Base-by-base conservation (phyloP, 176 grass and related monocot species). In the Luzula sylvatica region DNA sequence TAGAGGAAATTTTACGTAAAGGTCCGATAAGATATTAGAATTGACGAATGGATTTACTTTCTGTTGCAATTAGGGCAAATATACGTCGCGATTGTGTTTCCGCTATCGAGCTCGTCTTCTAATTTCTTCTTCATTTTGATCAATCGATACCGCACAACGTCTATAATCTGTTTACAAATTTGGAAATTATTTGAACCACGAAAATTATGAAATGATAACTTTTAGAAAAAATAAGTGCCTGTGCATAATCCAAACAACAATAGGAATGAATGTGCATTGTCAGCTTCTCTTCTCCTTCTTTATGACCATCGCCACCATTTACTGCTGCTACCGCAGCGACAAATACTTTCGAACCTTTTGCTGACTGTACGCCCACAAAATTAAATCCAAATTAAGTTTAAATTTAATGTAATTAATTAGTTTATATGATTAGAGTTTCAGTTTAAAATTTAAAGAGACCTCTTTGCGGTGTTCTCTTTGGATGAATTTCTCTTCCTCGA, bases 241-340 rank as follows among this genome's bases (percentile, higher is more conserved):
- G 90, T 67, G 89, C 83, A 67, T 95, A 95, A 67, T 95, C 89
- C 77, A 95, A 76, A 54, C 83, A 95, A 66, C 89, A 95, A 53
- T 95, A 95, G 0, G 89, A 95, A 85, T 95, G 83, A 53, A 81
- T 98, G 65, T 98, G 85, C 42, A 90, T 38, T 58, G 86, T 98
- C 47, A 77, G 59, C 83, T 98, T 98, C 51, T 90, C 81, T 60
- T 98, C 92, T 58, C 92, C 92, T 73, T 90, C 81, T 65, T 89
- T 96, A 28, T 50, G 24, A 23, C 8, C 54, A 66, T 57, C 13
- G 61, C 71, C 84, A 44, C 68, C 47, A 70, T 86, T 74, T 55
- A 50, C 65, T 2, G 81, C 20, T 25, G 60, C 52, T 52, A 71
- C 80, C 1, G 92, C 90, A 50, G 74, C 72, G 52, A 72, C 88